A percentile compares a stretch with the other conserved stretches of the same genome.
Conservation (phyloP, 2,329 filamentous ascomycete species). For the Nectriaceae sp. region DNA sequence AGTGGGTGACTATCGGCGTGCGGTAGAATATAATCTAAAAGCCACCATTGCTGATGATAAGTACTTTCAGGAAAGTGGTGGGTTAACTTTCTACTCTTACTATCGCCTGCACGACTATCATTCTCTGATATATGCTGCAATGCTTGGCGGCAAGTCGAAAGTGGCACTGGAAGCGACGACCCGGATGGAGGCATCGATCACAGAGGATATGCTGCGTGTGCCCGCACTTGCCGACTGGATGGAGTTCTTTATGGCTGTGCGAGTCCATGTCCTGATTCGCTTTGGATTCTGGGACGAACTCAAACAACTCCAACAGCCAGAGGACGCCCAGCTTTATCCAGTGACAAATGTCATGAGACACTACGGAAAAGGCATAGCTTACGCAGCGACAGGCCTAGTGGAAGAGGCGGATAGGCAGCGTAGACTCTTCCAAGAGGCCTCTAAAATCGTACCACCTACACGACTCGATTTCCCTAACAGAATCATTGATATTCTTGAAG, state of each 20-base stretch:
- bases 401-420: slow-evolving; percentile 51
- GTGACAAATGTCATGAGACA: slow-evolving; percentile 65
- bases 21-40: slow-evolving; percentile 62
- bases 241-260: slow-evolving; percentile 64
- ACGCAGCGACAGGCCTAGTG: slow-evolving; percentile 56
- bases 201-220: slow-evolving; percentile 59
- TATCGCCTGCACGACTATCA: slow-evolving; percentile 72
- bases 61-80: slow-evolving; percentile 55
- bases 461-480: slow-evolving; percentile 44
- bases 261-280: slow-evolving; percentile 67
- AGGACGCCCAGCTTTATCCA: slow-evolving; percentile 60
- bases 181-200: slow-evolving; percentile 58
- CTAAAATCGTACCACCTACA: slow-evolving; percentile 50
- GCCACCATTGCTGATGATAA: slow-evolving; percentile 66
- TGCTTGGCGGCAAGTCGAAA: slow-evolving; percentile 66
- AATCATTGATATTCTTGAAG: slow-evolving; percentile 53
- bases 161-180: slow-evolving; percentile 60
- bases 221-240: slow-evolving; percentile 74
- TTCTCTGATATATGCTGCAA: slow-evolving; percentile 70
- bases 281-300: slow-evolving; percentile 71
- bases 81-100: slow-evolving; percentile 68
- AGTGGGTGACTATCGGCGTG: slow-evolving; percentile 52
- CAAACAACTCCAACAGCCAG: slow-evolving; percentile 51
- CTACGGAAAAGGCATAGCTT: slow-evolving; percentile 67
- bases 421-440: slow-evolving; percentile 48